A percentile compares a stretch with the other conserved stretches of the same genome.
Conservation (phyloP, 2,329 filamentous ascomycete species). For the Penicillium psychrosexuale region DNA sequence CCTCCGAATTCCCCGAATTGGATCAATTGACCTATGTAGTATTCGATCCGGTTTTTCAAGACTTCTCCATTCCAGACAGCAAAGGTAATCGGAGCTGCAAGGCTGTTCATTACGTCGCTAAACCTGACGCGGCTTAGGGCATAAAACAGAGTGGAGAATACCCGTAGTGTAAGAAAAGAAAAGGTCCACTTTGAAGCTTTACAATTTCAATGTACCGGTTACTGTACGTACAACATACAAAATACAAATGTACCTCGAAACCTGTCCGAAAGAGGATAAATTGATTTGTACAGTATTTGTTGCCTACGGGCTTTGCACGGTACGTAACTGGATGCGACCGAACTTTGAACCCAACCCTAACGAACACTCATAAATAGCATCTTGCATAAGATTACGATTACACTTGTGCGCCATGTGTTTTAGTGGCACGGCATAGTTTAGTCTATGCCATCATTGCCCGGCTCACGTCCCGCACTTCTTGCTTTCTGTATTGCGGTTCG, state of each 20-base stretch:
- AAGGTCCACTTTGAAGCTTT: slow-evolving; percentile 20
- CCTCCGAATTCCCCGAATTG: not conserved
- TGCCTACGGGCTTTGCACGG: not conserved
- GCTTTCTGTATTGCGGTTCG: slow-evolving; percentile 21
- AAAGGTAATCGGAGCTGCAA: slow-evolving; percentile 14
- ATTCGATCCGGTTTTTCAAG: not conserved
- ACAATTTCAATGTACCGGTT: slow-evolving; percentile 12
- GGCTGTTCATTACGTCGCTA: slow-evolving; percentile 19
- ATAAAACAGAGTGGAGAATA: slow-evolving; percentile 23
- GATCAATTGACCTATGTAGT: not conserved
- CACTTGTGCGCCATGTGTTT: slow-evolving; percentile 4
- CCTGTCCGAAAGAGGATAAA: slow-evolving; percentile 17
- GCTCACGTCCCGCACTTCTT: slow-evolving; percentile 33
- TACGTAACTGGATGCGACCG: not conserved
- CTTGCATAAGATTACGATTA: slow-evolving; percentile 6
- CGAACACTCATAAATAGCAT: not conserved
- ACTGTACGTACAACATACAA: slow-evolving; percentile 8
- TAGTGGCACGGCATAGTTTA: slow-evolving; percentile 11
- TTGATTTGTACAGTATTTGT: slow-evolving; percentile 1
- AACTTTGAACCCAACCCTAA: not conserved
- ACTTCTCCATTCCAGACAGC: not conserved
- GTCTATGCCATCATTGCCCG: slow-evolving; percentile 30
- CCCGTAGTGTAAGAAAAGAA: slow-evolving; percentile 19
- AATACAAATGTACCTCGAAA: not conserved
- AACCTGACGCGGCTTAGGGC: slow-evolving; percentile 13